Evolutionary conservation across 2,329 filamentous ascomycete genomes (phyloP), one percentile per base, ranked within the genome.

Genomic region (Xylaria sp.): DNA sequence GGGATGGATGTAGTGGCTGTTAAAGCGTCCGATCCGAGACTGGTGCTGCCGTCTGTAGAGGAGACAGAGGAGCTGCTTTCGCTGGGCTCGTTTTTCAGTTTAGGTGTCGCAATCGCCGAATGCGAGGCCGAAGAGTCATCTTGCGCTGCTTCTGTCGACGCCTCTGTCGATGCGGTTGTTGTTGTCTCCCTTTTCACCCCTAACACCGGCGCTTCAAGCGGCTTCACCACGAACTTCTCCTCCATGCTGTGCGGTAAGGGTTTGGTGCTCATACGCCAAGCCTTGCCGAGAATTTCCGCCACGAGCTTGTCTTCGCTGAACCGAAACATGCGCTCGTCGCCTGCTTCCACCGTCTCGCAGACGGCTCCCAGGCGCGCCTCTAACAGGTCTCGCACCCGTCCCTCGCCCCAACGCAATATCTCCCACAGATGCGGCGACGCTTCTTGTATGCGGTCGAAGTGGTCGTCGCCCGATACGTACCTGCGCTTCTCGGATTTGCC

Each of bases 261-360:
- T 81, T 82, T 4, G 82, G 80, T n/a, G 85, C 84, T 70, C 85
- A 97, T 91, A 5, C 84, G 84, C 69, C 85, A 84, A 5, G 94
- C 93, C 79, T 98, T 98, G 21, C 80, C 76, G 6, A 94, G 71
- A 0, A 98, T 76, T 64, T 91, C 85, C 1, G 80, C 76, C 6
- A 91, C 76, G 0, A 98, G 85, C 77, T 94, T 97, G 13, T 84
- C 82, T 75, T 92, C 86, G 74, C 86, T 96, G 27, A 97, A 82
- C 13, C 93, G 89, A 79, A 92, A 97, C 92, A 98, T 93, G 63
- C 82, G 88, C 79, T 98, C 94, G 69, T 93, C 92, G 16, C 92
- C 93, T 0, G 92, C 92, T 40, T 96, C 91, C 12, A 97, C 91
- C 0, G 87, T 91, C 75, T 98, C 94, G 80, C 94, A 97, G 5